Conservation (phyloP, 495 filamentous ascomycete species). For the Hyaloscypha hepaticicola region DNA sequence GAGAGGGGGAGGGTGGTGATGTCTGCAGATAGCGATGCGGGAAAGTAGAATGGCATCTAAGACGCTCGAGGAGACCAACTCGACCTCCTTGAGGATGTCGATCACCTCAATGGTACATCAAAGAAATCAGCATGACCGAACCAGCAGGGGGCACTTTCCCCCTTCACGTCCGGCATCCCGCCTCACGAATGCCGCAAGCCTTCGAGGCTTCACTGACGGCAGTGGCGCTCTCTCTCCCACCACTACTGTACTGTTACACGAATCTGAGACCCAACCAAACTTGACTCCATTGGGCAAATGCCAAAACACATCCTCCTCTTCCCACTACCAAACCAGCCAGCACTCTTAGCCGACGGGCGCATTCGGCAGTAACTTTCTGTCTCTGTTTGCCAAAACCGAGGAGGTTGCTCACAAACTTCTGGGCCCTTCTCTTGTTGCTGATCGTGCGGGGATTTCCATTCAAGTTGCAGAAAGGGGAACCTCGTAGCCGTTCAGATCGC, state of each 20-base stretch:
- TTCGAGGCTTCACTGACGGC: background rate
- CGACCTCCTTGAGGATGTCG: background rate
- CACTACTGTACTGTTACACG: background rate
- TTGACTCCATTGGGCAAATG: background rate
- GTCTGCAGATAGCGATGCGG: background rate
- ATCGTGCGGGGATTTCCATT: slow-evolving; percentile 9
- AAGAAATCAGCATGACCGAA: background rate
- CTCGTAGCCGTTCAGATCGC: background rate
- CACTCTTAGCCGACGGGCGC: background rate
- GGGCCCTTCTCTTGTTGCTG: background rate
- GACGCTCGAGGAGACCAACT: background rate
- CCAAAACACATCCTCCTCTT: background rate
- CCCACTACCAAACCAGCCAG: background rate
- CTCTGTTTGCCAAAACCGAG: background rate
- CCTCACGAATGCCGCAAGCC: background rate
- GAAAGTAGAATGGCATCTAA: background rate
- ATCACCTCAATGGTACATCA: background rate
- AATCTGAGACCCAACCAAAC: background rate
- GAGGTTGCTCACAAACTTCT: background rate
- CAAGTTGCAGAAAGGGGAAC: slow-evolving; percentile 4
- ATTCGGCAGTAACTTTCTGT: background rate
- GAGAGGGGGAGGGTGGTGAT: background rate
- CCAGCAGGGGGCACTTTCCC: background rate
- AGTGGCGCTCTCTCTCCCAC: slow-evolving; percentile 1
- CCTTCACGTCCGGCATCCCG: background rate